Conservation (phyloP, 1,139 yeast species). For the Lizanozyma gosingica region DNA sequence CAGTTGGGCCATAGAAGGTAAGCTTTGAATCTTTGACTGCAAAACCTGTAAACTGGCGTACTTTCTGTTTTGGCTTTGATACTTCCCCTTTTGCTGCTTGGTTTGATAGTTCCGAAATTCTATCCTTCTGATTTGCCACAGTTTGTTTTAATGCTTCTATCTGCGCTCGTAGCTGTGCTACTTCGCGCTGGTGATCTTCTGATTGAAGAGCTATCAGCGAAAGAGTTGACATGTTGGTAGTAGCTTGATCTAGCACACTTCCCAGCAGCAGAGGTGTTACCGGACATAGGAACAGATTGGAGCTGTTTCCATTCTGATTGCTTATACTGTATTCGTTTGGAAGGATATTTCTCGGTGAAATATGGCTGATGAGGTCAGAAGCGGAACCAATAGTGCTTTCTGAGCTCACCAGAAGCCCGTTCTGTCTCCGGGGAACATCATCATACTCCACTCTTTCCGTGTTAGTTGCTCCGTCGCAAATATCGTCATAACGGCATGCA, state of each 20-base stretch:
- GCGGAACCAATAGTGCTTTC: not conserved
- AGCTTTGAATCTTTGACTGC: constrained; percentile 5
- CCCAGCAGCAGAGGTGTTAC: too few relatives aligned
- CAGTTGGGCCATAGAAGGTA: constrained; percentile 7
- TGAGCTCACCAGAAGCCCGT: not conserved
- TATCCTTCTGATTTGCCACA: not conserved
- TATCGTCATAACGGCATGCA: not conserved
- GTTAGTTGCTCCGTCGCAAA: too few relatives aligned
- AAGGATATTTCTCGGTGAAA: too few relatives aligned
- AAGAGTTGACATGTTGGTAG: not conserved
- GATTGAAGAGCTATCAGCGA: not conserved
- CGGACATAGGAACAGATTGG: too few relatives aligned
- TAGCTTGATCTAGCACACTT: not conserved
- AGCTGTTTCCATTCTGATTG: too few relatives aligned
- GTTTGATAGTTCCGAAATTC: not conserved
- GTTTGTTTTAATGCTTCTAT: not conserved
- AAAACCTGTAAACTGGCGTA: constrained; percentile 5
- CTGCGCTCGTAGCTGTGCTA: not conserved
- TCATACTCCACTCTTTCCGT: not conserved
- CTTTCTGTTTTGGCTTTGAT: not conserved
- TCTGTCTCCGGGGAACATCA: not conserved
- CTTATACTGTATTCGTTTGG: too few relatives aligned
- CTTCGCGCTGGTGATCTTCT: not conserved
- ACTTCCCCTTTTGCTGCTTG: not conserved
- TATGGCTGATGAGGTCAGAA: too few relatives aligned